These are phyloP conservation scores for Fusarium devonianum DNA, from an alignment of 2,329 filamentous ascomycete species.

Conservation along the genomic window DNA sequence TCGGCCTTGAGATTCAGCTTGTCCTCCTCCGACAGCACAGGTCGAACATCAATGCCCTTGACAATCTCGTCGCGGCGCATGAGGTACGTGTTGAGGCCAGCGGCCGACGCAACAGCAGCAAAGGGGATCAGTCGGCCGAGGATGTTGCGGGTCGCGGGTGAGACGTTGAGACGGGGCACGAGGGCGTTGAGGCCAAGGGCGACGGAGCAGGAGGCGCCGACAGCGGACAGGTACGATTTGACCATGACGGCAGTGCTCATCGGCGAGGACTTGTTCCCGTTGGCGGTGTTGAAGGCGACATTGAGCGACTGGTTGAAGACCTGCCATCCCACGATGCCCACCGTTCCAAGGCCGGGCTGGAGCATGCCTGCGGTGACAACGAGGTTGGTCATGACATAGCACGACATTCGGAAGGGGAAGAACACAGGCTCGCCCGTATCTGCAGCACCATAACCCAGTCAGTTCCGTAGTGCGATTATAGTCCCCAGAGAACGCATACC, in stretches of 20 bases:
- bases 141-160: conserved; percentile 76
- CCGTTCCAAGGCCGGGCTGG: conserved; percentile 81
- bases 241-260: conserved; percentile 80
- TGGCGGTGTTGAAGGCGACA: conserved; percentile 96
- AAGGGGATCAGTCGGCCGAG: conserved; percentile 93
- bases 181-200: conserved; percentile 90
- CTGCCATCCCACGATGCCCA: conserved; percentile 92
- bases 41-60: conserved; percentile 90
- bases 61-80: conserved; percentile 98
- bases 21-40: conserved; percentile 75
- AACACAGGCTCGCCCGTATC: conserved; percentile 93
- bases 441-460: conserved; percentile 46
- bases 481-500: conserved; percentile 61
- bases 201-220: conserved; percentile 91
- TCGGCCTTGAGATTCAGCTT: conserved; percentile 63
- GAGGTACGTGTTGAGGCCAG: conserved; percentile 92
- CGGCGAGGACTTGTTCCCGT: conserved; percentile 96
- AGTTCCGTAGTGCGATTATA: conserved; percentile 13
- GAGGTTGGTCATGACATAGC: conserved; percentile 91
- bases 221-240: conserved; percentile 90
- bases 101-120: conserved; percentile 90
- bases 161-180: conserved; percentile 84
- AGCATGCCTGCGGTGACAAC: conserved; percentile 97
- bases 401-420: conserved; percentile 96
- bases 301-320: conserved; percentile 97